Evolutionary conservation across 2,329 filamentous ascomycete species (phyloP).

Genomic region (Chrysoporthe austroafricana): DNA sequence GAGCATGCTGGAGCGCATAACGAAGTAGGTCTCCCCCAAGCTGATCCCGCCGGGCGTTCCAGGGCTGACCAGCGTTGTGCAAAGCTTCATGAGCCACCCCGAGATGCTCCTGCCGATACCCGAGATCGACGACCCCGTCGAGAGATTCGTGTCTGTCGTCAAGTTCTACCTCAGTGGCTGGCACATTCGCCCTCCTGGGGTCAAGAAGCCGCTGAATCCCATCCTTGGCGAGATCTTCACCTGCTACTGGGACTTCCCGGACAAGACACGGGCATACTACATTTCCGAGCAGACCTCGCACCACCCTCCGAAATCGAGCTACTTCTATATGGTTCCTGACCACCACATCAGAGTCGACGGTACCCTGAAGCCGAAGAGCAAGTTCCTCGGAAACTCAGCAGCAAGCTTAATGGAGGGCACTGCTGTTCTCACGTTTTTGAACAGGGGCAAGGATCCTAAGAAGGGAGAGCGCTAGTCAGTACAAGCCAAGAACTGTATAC

Average conservation of each 20-base stretch:
- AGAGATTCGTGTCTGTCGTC: conserved; percentile 91
- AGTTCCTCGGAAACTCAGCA: conserved; percentile 94
- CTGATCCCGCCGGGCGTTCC: neutral
- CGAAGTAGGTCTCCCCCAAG: conserved; percentile 69
- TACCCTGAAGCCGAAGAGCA: conserved; percentile 91
- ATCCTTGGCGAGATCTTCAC: conserved; percentile 94
- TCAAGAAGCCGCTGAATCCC: conserved; percentile 97
- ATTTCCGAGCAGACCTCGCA: conserved; percentile 97
- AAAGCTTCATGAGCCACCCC: conserved; percentile 98
- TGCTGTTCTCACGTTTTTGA: conserved; percentile 81
- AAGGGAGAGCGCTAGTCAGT: conserved; percentile 81
- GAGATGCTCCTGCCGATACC: conserved; percentile 92
- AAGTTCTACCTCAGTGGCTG: conserved; percentile 98
- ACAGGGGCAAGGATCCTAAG: conserved; percentile 68
- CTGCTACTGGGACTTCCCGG: conserved; percentile 91
- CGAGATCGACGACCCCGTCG: conserved; percentile 81
- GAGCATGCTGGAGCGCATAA: conserved; percentile 98
- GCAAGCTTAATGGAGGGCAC: conserved; percentile 98
- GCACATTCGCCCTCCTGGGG: conserved; percentile 97
- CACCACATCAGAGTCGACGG: conserved; percentile 95
- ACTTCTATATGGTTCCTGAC: conserved; percentile 97
- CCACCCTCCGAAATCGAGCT: conserved; percentile 97
- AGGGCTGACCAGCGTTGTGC: conserved; percentile 17
- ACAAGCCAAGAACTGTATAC: conserved; percentile 40
- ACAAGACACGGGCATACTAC: conserved; percentile 88